A percentile compares a stretch with the other conserved stretches of the same genome.
Evolutionary conservation across 1,284 basidiomycete species (phyloP).

Genomic region (Sanghuangporus baumii): DNA sequence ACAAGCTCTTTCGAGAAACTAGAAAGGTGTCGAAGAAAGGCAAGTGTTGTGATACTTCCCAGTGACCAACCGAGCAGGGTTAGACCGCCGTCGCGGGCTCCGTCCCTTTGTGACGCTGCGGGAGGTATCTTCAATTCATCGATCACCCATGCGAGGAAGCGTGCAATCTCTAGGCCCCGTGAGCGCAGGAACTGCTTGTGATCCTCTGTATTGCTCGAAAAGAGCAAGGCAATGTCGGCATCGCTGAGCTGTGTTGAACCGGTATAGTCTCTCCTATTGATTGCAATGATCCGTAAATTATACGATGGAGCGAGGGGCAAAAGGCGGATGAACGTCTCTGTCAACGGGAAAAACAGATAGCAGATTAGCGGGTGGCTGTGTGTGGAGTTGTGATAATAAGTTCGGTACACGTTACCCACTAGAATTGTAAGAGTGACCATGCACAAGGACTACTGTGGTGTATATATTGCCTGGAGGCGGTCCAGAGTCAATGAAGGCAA

Average conservation of each 20-base stretch:
- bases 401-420: neutral
- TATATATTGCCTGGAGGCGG: constrained; percentile 1
- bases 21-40: constrained; percentile 1
- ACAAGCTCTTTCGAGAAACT: neutral
- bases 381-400: neutral
- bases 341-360: neutral
- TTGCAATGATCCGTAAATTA: constrained; percentile 9
- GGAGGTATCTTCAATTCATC: constrained; percentile 12
- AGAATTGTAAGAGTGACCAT: constrained; percentile 5
- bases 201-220: neutral
- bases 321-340: constrained; percentile 10
- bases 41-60: constrained; percentile 13
- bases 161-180: constrained; percentile 13
- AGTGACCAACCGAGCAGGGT: constrained; percentile 17
- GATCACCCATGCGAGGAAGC: constrained; percentile 16
- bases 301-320: neutral
- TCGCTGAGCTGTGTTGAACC: constrained; percentile 13
- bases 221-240: constrained; percentile 10
- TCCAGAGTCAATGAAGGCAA: constrained; percentile 13
- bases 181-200: constrained; percentile 10
- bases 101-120: neutral
- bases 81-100: constrained; percentile 10
- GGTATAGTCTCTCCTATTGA: constrained; percentile 19
- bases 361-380: neutral
- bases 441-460: constrained; percentile 10